Conservation (phyloP, 106 monocot genomes). For the Apostasia shenzhenica region DNA sequence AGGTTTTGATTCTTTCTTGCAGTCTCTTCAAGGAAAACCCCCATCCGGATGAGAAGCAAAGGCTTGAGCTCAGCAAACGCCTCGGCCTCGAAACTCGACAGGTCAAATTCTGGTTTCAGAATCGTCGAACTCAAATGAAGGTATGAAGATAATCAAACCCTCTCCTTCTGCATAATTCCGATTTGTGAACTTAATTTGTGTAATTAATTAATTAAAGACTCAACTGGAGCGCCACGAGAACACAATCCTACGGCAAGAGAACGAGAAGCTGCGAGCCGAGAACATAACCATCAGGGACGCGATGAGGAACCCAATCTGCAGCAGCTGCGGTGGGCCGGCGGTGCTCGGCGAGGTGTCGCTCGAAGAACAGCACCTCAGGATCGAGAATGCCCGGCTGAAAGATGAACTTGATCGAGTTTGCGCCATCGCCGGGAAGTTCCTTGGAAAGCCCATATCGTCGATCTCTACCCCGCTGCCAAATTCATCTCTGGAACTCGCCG, state of each 20-base stretch:
- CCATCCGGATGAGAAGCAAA: constrained; percentile 64
- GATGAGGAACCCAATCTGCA: constrained; percentile 52
- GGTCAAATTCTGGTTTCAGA: constrained; percentile 78
- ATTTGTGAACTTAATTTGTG: neutral
- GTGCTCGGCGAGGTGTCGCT: constrained; percentile 42
- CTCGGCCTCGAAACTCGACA: constrained; percentile 41
- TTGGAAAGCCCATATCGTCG: constrained; percentile 38
- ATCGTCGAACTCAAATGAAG: constrained; percentile 64
- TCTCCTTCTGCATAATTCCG: neutral
- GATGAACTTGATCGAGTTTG: constrained; percentile 55
- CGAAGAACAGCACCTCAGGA: constrained; percentile 54
- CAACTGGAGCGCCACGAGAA: constrained; percentile 85
- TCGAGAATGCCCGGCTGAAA: constrained; percentile 67
- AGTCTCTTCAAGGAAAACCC: constrained; percentile 60
- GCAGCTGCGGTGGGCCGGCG: constrained; percentile 48
- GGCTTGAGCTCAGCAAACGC: constrained; percentile 34
- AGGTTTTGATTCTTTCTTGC: neutral
- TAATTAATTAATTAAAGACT: constrained; percentile 27
- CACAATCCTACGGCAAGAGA: constrained; percentile 48
- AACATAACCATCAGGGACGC: constrained; percentile 47
- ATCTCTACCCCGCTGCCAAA: neutral
- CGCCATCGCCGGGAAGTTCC: constrained; percentile 38
- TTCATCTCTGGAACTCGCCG: constrained; percentile 5
- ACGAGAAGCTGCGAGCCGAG: constrained; percentile 57
- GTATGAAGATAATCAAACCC: constrained; percentile 5